phyloP scores from a whole-genome alignment of 1,284 basidiomycete genomes.

The Puccinia hordei region DNA sequence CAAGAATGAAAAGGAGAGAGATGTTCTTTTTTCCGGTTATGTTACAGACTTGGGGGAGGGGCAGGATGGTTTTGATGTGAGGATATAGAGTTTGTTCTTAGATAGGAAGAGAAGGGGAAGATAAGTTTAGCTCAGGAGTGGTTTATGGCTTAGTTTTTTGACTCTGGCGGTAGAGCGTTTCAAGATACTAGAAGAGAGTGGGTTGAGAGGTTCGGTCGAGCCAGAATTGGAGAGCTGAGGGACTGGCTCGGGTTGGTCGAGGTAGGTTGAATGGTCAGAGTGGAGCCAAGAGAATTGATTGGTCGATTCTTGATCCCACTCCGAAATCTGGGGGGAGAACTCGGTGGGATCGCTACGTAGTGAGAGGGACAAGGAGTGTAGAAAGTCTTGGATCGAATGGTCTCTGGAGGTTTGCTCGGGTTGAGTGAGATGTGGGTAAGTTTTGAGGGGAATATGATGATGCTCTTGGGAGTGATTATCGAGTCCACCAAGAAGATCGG shows the following conservation, averaged over 20 bases:
- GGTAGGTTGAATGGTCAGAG: neutral
- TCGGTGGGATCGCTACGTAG: slow-evolving; percentile 20
- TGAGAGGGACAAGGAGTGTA: neutral
- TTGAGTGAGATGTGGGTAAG: too few relatives aligned
- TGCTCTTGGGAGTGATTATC: too few relatives aligned
- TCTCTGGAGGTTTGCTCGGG: neutral
- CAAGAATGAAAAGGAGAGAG: neutral
- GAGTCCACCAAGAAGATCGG: neutral
- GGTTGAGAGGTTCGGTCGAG: neutral
- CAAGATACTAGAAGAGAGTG: neutral
- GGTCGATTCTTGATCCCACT: slow-evolving; percentile 9
- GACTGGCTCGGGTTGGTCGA: neutral
- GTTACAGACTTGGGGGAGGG: too few relatives aligned
- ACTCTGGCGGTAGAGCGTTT: slow-evolving; percentile 25
- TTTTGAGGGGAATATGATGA: too few relatives aligned
- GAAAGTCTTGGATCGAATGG: neutral
- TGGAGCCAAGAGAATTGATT: neutral
- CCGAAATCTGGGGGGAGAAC: slow-evolving; percentile 14
- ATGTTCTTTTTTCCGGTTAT: too few relatives aligned
- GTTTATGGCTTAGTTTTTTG: neutral
- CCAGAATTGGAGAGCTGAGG: neutral
- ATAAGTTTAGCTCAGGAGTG: neutral
- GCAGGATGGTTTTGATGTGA: too few relatives aligned
- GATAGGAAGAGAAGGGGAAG: neutral
- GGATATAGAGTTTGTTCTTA: too few relatives aligned